Evolutionary conservation across 2,329 filamentous ascomycete species (phyloP).

Genomic region (Alternaria metachromatica): DNA sequence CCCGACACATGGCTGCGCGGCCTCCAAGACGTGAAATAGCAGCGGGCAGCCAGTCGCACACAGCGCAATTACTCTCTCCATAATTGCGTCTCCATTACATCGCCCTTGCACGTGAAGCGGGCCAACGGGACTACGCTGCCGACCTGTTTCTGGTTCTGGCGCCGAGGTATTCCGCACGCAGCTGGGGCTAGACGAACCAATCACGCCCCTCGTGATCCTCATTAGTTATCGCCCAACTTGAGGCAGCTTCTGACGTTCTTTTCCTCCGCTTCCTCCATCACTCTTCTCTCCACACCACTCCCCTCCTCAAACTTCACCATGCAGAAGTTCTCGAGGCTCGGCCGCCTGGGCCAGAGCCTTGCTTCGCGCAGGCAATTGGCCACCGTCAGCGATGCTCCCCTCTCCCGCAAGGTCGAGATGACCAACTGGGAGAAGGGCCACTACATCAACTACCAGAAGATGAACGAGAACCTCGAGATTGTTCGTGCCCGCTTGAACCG

Average conservation of each 20-base stretch:
- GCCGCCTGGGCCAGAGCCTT: slow-evolving; percentile 70
- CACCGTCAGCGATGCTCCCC: slow-evolving; percentile 81
- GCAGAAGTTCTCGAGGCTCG: slow-evolving; percentile 74
- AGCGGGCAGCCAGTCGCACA: neutral
- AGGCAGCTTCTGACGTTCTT: slow-evolving; percentile 47
- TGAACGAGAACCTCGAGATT: slow-evolving; percentile 94
- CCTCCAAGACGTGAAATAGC: neutral
- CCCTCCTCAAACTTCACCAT: slow-evolving; percentile 56
- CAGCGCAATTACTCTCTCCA: neutral
- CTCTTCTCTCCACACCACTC: slow-evolving; percentile 48
- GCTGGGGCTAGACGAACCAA: slow-evolving; percentile 38
- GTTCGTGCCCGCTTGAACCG: slow-evolving; percentile 89
- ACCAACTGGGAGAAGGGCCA: slow-evolving; percentile 95
- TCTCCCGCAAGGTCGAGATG: slow-evolving; percentile 96
- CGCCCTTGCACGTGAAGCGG: slow-evolving; percentile 39
- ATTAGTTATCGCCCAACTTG: slow-evolving; percentile 45
- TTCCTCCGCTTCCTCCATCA: slow-evolving; percentile 41
- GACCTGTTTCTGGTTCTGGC: slow-evolving; percentile 27
- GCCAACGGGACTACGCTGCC: slow-evolving; percentile 39
- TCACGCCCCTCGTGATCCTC: slow-evolving; percentile 36
- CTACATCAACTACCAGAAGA: slow-evolving; percentile 99
- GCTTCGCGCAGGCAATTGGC: slow-evolving; percentile 73
- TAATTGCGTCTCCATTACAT: slow-evolving; percentile 20
- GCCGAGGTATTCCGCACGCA: slow-evolving; percentile 39
- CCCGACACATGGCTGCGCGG: neutral